phyloP scores from a whole-genome alignment of 129 eudicot genomes.

The Arctium minus region DNA sequence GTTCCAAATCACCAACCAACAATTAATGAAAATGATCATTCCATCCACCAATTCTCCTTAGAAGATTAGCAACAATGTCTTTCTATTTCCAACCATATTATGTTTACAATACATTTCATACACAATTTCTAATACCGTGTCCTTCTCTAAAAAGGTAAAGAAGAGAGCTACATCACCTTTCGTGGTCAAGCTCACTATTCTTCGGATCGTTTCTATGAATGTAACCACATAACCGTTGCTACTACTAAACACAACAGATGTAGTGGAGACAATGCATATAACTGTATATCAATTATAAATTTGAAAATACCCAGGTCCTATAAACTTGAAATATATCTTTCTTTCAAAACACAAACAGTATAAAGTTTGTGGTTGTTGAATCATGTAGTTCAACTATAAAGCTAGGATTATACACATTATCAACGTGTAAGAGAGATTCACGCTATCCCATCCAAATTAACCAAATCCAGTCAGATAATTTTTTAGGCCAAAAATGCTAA shows the following conservation, averaged over 20 bases:
- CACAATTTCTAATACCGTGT: not conserved
- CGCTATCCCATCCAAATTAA: not conserved
- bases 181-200: not conserved
- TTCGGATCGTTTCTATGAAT: not conserved
- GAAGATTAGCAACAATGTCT: not conserved
- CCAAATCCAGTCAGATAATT: constrained; percentile 15
- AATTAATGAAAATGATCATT: not conserved
- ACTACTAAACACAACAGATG: not conserved
- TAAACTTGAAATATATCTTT: not conserved
- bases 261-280: not conserved
- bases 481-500: constrained; percentile 9
- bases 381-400: constrained; percentile 2
- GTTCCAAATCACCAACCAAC: constrained; percentile 7
- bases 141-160: not conserved
- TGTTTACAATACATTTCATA: not conserved
- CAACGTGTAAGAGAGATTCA: constrained; percentile 1
- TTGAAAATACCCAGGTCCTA: not conserved
- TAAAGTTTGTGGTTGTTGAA: not conserved
- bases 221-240: not conserved
- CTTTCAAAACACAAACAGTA: not conserved
- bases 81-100: not conserved
- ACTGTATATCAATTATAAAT: not conserved
- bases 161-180: not conserved
- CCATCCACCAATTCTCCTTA: not conserved
- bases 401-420: not conserved